Base-by-base conservation (phyloP, 2,329 filamentous ascomycete genomes). In the Aspergillus sp. region DNA sequence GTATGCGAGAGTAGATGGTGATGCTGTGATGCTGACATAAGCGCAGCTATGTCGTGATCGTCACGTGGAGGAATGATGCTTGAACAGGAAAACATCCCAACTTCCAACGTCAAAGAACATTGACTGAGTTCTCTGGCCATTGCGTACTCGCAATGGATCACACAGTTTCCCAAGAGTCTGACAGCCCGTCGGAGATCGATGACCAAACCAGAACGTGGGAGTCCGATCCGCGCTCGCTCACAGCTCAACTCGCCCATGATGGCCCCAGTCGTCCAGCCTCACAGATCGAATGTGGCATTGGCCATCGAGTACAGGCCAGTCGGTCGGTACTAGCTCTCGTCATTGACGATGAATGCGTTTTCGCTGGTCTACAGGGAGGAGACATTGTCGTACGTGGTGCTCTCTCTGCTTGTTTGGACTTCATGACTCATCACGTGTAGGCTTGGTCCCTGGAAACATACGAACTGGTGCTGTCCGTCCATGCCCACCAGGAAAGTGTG, bases 401-500 rank as follows among this genome's bases (percentile, higher is more conserved):
- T 33, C 22, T 7, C 14, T 26, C 30, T 41, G 53, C 48, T 60
- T n/a, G 19, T 42, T 22, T 22, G 40, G 11, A 13, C 16, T 22
- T 17, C 19, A 42, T 42, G 52, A 63, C 54, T 55, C 35, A 51
- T 55, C 49, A 30, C 41, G n/a, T 3, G 20, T 47, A 81, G 78
- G 80, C 92, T 42, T 99, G 91, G 88, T 91, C 88, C 3, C 81
- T 99, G 42, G 86, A 87, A 60, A 95, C 90, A 7, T 99, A 92
- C 68, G 87, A 95, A 70, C 85, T 88, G 47, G 82, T 89, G 24
- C 80, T 83, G 40, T 86, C 86, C 24, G 84, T 97, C 17, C 88
- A 94, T 68, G 94, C 90, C 4, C 94, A 99, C 75, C 88, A 90
- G 67, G 89, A 94, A 50, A 95, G 90, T 66, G 89, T 99, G 19